These are phyloP conservation scores for Dalbergia cultrata DNA, from an alignment of 306 rosid genomes.

Conservation along the genomic window DNA sequence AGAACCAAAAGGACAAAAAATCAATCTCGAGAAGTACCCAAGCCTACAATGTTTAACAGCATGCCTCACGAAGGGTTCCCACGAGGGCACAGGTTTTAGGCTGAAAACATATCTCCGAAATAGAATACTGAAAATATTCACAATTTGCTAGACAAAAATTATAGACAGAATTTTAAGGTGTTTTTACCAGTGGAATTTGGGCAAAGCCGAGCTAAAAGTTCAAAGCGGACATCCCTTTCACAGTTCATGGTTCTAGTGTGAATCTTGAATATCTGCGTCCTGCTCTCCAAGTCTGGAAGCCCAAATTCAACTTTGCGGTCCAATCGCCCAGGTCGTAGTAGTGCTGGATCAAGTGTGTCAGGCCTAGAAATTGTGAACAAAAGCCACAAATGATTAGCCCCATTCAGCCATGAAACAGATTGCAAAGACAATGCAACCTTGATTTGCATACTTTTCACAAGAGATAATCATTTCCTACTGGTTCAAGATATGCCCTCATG, in stretches of 20 bases:
- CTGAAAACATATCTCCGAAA: not conserved
- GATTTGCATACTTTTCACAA: not conserved
- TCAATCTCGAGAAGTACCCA: conserved; percentile 14
- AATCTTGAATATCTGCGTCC: conserved; percentile 86
- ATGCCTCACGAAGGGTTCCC: not conserved
- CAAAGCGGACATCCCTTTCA: conserved; percentile 87
- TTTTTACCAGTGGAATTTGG: conserved; percentile 85
- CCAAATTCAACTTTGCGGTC: conserved; percentile 94
- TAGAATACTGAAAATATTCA: not conserved
- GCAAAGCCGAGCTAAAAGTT: conserved; percentile 88
- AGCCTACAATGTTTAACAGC: not conserved
- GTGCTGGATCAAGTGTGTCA: conserved; percentile 89
- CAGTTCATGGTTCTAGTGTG: conserved; percentile 92
- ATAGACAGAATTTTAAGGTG: not conserved
- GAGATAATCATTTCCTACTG: not conserved
- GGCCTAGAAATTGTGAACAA: conserved; percentile 64
- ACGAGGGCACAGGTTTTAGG: not conserved
- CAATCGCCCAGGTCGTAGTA: conserved; percentile 85
- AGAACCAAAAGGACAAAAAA: not conserved
- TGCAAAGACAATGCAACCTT: not conserved
- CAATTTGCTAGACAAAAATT: not conserved
- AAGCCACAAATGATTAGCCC: conserved; percentile 21
- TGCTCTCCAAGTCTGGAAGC: conserved; percentile 91
- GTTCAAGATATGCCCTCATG: not conserved
- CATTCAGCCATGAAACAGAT: conserved; percentile 10